Evolutionary conservation across 106 monocot genomes (phyloP).

Genomic region (Vanilla planifolia): DNA sequence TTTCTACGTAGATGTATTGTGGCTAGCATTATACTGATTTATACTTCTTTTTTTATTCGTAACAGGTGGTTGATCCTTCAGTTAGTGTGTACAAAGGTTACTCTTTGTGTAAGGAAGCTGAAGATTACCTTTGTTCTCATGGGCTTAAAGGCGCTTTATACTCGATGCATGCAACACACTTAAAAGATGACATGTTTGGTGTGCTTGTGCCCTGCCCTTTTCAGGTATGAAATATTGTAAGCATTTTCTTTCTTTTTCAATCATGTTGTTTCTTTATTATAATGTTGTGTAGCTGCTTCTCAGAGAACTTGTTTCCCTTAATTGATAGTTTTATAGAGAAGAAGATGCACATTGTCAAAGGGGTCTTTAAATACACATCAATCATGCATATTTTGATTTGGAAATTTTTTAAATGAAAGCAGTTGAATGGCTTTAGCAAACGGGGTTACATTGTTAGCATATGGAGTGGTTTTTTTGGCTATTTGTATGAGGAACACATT

Average conservation of each 20-base stretch:
- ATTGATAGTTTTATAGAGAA: too few species aligned
- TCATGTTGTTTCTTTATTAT: too few species aligned
- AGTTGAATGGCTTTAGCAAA: too few species aligned
- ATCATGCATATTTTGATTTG: too few species aligned
- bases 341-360: too few species aligned
- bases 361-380: too few species aligned
- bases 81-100: conserved; percentile 71
- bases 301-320: too few species aligned
- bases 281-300: too few species aligned
- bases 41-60: not conserved
- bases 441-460: too few species aligned
- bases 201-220: conserved; percentile 66
- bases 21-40: not conserved
- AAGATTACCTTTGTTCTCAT: conserved; percentile 48
- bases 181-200: conserved; percentile 68
- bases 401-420: too few species aligned
- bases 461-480: too few species aligned
- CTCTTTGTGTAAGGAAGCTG: conserved; percentile 41
- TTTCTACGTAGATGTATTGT: not conserved
- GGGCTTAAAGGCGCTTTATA: conserved; percentile 59
- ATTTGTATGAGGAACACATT: too few species aligned
- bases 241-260: conserved; percentile 1
- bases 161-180: conserved; percentile 46
- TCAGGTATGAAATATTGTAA: conserved; percentile 31
- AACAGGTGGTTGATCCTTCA: conserved; percentile 57